phyloP scores from a whole-genome alignment of 192 early-diverging fungal species.

The Coemansia asiatica region DNA sequence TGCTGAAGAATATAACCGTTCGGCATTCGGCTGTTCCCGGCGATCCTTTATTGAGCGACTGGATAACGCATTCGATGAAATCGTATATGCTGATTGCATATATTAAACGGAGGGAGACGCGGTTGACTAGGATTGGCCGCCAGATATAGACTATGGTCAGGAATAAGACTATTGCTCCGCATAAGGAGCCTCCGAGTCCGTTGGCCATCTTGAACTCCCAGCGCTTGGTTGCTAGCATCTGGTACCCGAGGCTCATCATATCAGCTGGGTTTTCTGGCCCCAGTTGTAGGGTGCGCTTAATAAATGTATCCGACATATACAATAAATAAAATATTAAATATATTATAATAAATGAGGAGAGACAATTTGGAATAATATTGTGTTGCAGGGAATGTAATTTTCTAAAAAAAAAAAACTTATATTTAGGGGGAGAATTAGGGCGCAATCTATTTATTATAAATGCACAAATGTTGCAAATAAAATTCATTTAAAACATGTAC shows the following conservation, averaged over 20 bases:
- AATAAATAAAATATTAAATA: background rate
- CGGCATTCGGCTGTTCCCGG: background rate
- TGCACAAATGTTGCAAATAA: too few relatives aligned
- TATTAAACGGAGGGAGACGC: slow-evolving; percentile 11
- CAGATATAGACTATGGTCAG: slow-evolving; percentile 1
- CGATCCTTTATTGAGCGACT: background rate
- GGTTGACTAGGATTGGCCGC: slow-evolving; percentile 12
- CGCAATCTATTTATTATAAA: too few relatives aligned
- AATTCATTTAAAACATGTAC: too few relatives aligned
- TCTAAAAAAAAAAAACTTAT: too few relatives aligned
- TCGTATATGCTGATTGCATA: slow-evolving; percentile 11
- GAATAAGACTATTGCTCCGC: slow-evolving; percentile 9
- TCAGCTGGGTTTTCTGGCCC: slow-evolving; percentile 9
- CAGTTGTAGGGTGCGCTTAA: background rate
- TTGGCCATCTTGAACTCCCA: slow-evolving; percentile 6
- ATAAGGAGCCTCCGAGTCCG: slow-evolving; percentile 3
- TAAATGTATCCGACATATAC: background rate
- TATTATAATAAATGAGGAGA: background rate
- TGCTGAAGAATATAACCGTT: slow-evolving; percentile 2
- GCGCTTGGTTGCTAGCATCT: background rate
- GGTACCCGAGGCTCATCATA: background rate
- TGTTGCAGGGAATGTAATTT: background rate
- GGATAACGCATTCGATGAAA: slow-evolving; percentile 8
- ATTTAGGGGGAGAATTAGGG: too few relatives aligned
- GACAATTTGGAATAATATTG: background rate